Percentiles rank a stretch among this genome's conserved stretches.
These are phyloP conservation scores for Podospora fimiseda DNA, from an alignment of 495 filamentous ascomycete species.

Conservation along the genomic window DNA sequence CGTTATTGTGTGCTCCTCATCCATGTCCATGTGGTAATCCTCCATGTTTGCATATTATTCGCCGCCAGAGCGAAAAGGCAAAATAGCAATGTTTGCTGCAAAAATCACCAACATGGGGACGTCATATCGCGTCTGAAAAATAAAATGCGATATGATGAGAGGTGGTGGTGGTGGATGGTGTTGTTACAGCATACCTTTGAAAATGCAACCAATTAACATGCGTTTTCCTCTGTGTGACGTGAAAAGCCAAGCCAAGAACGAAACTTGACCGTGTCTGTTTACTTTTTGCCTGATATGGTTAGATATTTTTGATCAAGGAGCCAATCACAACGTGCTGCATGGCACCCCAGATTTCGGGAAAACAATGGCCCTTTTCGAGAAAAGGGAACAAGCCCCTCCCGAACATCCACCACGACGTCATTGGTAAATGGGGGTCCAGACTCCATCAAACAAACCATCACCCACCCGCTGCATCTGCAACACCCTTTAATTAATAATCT, in stretches of 20 bases:
- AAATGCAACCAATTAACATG: neutral
- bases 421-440: neutral
- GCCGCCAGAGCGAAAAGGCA: neutral
- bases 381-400: no score
- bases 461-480: no score
- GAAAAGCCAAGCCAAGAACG: conserved; percentile 1
- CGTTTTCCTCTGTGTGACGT: conserved; percentile 3
- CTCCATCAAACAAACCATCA: no score
- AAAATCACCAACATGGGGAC: neutral
- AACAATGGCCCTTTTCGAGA: conserved; percentile 8
- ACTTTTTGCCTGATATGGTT: conserved; percentile 11
- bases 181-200: no score
- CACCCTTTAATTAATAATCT: no score
- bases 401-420: neutral
- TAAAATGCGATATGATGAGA: conserved; percentile 1
- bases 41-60: conserved; percentile 11
- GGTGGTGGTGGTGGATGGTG: neutral
- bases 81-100: neutral
- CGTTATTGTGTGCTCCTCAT: conserved; percentile 23
- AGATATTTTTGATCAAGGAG: neutral
- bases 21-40: conserved; percentile 1
- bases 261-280: conserved; percentile 13
- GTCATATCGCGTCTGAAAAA: conserved; percentile 8
- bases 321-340: conserved; percentile 11
- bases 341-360: conserved; percentile 1